Percentiles rank a stretch among this genome's conserved stretches.
phyloP scores from a whole-genome alignment of 495 filamentous ascomycete species.

The Aspergillus sclerotiicarbonarius region DNA sequence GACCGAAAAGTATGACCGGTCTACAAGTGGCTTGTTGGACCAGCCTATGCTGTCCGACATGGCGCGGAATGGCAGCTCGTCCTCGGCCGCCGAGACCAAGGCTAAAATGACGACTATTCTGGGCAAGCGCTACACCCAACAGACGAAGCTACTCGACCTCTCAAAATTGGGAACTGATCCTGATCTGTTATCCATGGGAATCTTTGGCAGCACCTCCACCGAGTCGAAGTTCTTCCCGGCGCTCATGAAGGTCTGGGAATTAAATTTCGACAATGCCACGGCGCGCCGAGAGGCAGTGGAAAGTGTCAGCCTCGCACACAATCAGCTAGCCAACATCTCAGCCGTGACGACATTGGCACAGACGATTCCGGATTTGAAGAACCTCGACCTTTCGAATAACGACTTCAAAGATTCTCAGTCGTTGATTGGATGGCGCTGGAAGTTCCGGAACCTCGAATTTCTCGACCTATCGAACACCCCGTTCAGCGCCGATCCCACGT shows the following conservation, averaged over 20 bases:
- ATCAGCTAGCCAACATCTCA: constrained; percentile 65
- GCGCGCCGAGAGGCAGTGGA: constrained; percentile 69
- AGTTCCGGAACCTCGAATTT: constrained; percentile 73
- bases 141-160: constrained; percentile 73
- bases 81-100: constrained; percentile 45
- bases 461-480: constrained; percentile 76
- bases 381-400: constrained; percentile 82
- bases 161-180: constrained; percentile 69
- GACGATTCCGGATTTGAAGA: constrained; percentile 77
- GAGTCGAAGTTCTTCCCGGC: constrained; percentile 87
- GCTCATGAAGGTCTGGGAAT: constrained; percentile 76
- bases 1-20: constrained; percentile 43
- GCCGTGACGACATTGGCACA: constrained; percentile 69
- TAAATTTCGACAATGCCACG: constrained; percentile 61
- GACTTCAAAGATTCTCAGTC: constrained; percentile 59
- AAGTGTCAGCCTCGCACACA: constrained; percentile 74
- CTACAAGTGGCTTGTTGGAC: constrained; percentile 25
- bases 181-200: constrained; percentile 64
- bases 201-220: constrained; percentile 68
- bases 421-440: constrained; percentile 67
- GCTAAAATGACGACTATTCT: constrained; percentile 57
- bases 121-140: constrained; percentile 65
- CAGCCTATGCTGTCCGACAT: constrained; percentile 20
- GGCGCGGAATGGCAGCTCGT: constrained; percentile 24
- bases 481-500: constrained; percentile 59